Percentiles rank a stretch among this genome's conserved stretches.
These are phyloP conservation scores for Botryococcus braunii DNA, from an alignment of 163 green algal genomes.

Conservation along the genomic window DNA sequence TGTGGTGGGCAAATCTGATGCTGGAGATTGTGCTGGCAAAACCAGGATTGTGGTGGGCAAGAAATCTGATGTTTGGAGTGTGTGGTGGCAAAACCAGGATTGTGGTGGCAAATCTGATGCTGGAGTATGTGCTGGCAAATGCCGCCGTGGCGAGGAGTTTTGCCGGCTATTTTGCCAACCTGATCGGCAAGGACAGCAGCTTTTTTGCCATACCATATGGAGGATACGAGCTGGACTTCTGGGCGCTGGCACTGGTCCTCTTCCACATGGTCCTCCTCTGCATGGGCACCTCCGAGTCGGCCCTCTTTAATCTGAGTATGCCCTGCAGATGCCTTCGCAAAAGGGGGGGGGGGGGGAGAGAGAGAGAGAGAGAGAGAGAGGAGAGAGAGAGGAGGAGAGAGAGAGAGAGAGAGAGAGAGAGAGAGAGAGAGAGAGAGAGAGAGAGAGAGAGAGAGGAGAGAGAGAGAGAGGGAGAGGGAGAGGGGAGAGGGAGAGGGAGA, in stretches of 20 bases:
- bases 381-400: no score
- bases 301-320: constrained; percentile 49
- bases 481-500: no score
- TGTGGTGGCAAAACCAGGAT: constrained; percentile 31
- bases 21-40: neutral
- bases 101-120: constrained; percentile 52
- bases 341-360: no score
- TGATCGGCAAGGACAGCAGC: constrained; percentile 27
- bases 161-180: constrained; percentile 56
- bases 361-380: no score
- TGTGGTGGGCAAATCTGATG: no score
- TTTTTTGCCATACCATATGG: constrained; percentile 23
- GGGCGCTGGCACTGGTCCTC: constrained; percentile 25
- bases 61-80: no score
- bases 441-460: no score
- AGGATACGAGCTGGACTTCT: constrained; percentile 29
- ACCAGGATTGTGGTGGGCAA: no score
- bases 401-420: no score
- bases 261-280: constrained; percentile 48
- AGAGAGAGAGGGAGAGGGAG: no score
- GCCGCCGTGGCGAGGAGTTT: constrained; percentile 69
- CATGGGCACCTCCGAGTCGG: constrained; percentile 43
- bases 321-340: neutral
- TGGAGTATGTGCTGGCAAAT: constrained; percentile 64
- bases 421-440: no score